Evolutionary conservation across 2,329 filamentous ascomycete species (phyloP), one percentile per base, ranked within the genome.

Genomic region (Nannizzia gypsea): DNA sequence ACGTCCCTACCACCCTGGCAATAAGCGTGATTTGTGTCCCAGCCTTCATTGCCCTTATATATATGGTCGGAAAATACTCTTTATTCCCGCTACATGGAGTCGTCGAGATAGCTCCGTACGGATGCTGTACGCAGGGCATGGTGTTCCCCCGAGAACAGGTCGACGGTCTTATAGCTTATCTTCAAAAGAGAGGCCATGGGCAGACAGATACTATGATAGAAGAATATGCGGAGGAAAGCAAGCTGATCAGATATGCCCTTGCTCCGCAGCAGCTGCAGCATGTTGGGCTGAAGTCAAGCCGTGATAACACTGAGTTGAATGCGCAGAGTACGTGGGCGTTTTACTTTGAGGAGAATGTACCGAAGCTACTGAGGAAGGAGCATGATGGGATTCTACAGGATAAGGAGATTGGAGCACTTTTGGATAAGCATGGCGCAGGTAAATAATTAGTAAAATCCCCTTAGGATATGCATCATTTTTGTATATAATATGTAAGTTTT

Each of bases 61-160:
- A 65, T 59, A 68, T 68, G 67, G 59, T 64, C n/a, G 66, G 67
- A 4, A 69, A 68, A 61, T 67, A 66, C 55, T 66, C 60, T 9
- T n/a, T 69, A 1, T 57, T 59, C 38, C 67, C 67, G 1, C 57
- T 68, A 1, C 62, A 59, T 6, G 67, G 67, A 3, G 65, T 67
- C 8, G 64, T 66, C 3, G 62, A 66, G 52, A 69, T 68, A 62
- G 66, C 70, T 55, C 58, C 61, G 5, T 62, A 60, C 17, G 71
- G 71, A 17, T 73, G 69, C 60, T 73, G 70, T 54, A 67, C 70
- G 1, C 71, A 73, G 63, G 70, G 65, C 1, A 59, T 72, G 13
- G 62, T 73, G 9, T 72, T 71, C 48, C 68, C 70, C 2, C 57
- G 60, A 9, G 57, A 64, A 6, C 64, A 63, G 42, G 63, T 69